These are phyloP conservation scores for Mycena venus DNA, from an alignment of 768 basidiomycete species.

Conservation along the genomic window DNA sequence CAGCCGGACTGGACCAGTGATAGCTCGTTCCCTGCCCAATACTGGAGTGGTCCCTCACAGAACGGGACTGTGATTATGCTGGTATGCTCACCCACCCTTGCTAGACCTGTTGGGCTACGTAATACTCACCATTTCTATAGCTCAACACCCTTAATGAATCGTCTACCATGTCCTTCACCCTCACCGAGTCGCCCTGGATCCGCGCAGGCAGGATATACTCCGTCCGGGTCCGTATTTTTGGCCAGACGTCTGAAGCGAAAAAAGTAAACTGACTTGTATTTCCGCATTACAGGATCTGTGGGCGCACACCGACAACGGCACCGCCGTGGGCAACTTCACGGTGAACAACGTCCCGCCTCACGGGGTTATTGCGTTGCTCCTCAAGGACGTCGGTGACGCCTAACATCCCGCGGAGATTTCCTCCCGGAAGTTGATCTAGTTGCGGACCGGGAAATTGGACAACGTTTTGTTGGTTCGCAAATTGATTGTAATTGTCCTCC, in stretches of 20 bases:
- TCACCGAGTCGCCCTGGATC: slow-evolving; percentile 77
- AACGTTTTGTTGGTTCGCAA: no score
- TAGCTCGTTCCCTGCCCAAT: slow-evolving; percentile 69
- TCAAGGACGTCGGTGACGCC: slow-evolving; percentile 66
- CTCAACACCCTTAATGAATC: slow-evolving; percentile 69
- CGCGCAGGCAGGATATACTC: slow-evolving; percentile 72
- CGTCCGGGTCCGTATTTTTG: slow-evolving; percentile 60
- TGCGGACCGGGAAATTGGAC: no score
- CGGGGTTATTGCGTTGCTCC: slow-evolving; percentile 66
- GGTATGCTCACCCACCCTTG: slow-evolving; percentile 46
- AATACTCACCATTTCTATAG: slow-evolving; percentile 51
- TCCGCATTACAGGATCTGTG: slow-evolving; percentile 62
- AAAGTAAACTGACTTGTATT: not conserved
- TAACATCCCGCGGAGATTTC: no score
- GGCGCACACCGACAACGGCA: slow-evolving; percentile 69
- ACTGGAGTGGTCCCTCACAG: slow-evolving; percentile 73
- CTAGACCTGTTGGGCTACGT: not conserved
- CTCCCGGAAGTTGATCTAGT: no score
- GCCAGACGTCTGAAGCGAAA: not conserved
- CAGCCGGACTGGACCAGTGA: slow-evolving; percentile 56
- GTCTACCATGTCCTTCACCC: slow-evolving; percentile 65
- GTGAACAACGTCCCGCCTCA: slow-evolving; percentile 62
- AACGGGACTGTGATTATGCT: slow-evolving; percentile 77
- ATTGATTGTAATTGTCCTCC: no score
- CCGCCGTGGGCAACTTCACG: slow-evolving; percentile 65